Evolutionary conservation across 768 basidiomycete genomes (phyloP).

Genomic region (Clitopilus hobsonii): DNA sequence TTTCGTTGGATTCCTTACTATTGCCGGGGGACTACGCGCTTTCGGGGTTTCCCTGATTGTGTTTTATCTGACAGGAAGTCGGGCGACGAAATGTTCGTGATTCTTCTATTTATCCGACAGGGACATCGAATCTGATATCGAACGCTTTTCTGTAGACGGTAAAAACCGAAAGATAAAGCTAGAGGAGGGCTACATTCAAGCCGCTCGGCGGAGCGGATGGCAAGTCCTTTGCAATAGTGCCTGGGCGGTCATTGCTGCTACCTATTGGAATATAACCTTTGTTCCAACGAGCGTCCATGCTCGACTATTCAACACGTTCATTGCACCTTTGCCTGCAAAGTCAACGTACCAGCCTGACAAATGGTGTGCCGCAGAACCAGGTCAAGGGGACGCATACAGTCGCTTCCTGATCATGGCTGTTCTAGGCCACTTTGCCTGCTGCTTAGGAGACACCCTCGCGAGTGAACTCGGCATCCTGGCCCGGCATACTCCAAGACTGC

Average conservation of each 20-base stretch:
- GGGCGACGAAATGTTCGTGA: slow-evolving; percentile 77
- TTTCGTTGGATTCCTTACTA: slow-evolving; percentile 65
- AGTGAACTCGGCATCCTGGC: slow-evolving; percentile 92
- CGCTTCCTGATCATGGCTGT: slow-evolving; percentile 58
- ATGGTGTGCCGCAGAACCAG: slow-evolving; percentile 62
- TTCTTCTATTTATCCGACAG: background rate
- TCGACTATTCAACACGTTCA: slow-evolving; percentile 13
- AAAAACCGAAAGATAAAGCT: slow-evolving; percentile 69
- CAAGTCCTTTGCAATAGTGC: slow-evolving; percentile 85
- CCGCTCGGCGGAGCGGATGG: slow-evolving; percentile 69
- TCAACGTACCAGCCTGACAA: slow-evolving; percentile 29
- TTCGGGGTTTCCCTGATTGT: slow-evolving; percentile 66
- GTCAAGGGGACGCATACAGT: slow-evolving; percentile 46
- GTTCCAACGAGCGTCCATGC: slow-evolving; percentile 38
- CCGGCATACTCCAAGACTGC: slow-evolving; percentile 57
- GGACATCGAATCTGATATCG: background rate
- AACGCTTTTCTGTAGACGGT: slow-evolving; percentile 43
- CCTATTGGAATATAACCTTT: slow-evolving; percentile 62
- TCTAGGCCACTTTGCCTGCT: slow-evolving; percentile 86
- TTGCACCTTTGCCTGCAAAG: slow-evolving; percentile 14
- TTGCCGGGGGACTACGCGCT: slow-evolving; percentile 61
- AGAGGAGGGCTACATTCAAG: slow-evolving; percentile 73
- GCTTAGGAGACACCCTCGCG: slow-evolving; percentile 88
- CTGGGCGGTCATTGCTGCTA: slow-evolving; percentile 52
- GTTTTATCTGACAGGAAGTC: slow-evolving; percentile 77